A percentile compares a stretch with the other conserved stretches of the same genome.
Evolutionary conservation across 192 early-diverging fungal species (phyloP).

Genomic region (Umbelopsis vinacea): DNA sequence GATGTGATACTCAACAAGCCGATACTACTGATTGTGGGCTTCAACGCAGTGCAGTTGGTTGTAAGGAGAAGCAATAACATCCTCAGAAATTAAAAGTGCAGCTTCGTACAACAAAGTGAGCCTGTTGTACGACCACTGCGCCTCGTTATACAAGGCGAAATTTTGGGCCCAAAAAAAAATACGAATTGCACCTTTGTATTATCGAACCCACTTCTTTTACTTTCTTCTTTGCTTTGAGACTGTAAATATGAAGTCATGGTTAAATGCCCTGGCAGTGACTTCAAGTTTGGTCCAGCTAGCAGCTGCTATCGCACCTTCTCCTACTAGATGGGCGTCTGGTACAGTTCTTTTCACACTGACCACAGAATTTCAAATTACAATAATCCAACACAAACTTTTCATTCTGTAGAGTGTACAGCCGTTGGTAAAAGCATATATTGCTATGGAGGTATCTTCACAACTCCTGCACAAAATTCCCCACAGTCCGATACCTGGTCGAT

Average conservation of each 20-base stretch:
- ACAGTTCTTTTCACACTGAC: not conserved
- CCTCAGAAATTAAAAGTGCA: too few relatives aligned
- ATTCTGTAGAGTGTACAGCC: not conserved
- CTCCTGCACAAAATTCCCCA: not conserved
- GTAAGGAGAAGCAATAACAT: too few relatives aligned
- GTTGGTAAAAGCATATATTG: not conserved
- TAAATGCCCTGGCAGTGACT: constrained; percentile 14
- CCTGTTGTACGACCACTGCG: not conserved
- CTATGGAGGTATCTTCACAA: constrained; percentile 13
- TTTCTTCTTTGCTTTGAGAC: not conserved
- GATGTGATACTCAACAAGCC: too few relatives aligned
- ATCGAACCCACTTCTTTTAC: not conserved
- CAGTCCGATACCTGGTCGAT: constrained; percentile 14
- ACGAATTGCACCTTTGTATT: too few relatives aligned
- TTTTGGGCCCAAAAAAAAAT: not conserved
- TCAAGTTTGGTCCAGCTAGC: not conserved
- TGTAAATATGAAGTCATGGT: not conserved
- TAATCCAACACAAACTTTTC: not conserved
- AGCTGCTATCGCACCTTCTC: not conserved
- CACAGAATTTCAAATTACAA: not conserved
- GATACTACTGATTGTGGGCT: too few relatives aligned
- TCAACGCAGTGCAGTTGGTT: too few relatives aligned
- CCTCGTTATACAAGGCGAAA: not conserved
- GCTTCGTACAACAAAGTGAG: not conserved
- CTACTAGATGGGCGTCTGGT: constrained; percentile 15